Conservation (phyloP, 768 basidiomycete genomes). For the Lentinula detonsa region DNA sequence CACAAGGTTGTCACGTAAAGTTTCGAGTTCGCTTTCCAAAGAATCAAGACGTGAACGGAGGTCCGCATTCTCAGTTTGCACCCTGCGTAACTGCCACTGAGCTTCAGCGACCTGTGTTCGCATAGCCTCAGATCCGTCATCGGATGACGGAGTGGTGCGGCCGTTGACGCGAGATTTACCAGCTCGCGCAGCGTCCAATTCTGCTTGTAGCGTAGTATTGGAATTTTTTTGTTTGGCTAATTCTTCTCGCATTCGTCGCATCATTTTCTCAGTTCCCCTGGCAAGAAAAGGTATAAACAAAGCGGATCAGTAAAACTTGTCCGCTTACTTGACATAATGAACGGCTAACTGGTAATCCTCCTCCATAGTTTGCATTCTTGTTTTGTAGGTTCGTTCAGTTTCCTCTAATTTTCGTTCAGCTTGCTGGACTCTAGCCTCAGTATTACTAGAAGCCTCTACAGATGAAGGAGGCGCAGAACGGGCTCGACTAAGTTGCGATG, state of each 20-base stretch:
- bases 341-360: slow-evolving; percentile 96
- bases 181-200: slow-evolving; percentile 68
- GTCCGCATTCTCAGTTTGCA: slow-evolving; percentile 72
- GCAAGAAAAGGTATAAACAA: slow-evolving; percentile 12
- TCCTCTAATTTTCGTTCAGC: slow-evolving; percentile 77
- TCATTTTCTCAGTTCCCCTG: slow-evolving; percentile 97
- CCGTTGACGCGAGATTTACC: slow-evolving; percentile 63
- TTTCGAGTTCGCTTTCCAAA: slow-evolving; percentile 71
- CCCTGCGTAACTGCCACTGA: slow-evolving; percentile 68
- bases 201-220: slow-evolving; percentile 76
- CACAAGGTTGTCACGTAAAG: slow-evolving; percentile 62
- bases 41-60: slow-evolving; percentile 64
- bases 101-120: slow-evolving; percentile 72
- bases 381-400: slow-evolving; percentile 71
- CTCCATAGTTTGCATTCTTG: slow-evolving; percentile 83
- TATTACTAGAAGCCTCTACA: slow-evolving; percentile 27
- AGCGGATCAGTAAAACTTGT: slow-evolving; percentile 1
- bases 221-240: slow-evolving; percentile 83
- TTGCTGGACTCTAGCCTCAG: slow-evolving; percentile 48
- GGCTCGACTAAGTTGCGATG: slow-evolving; percentile 60
- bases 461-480: slow-evolving; percentile 55
- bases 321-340: slow-evolving; percentile 84
- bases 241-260: slow-evolving; percentile 94
- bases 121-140: slow-evolving; percentile 60
- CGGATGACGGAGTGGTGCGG: slow-evolving; percentile 70